Base-by-base conservation (phyloP, 2,329 filamentous ascomycete genomes). In the Trichoderma atroviride region DNA sequence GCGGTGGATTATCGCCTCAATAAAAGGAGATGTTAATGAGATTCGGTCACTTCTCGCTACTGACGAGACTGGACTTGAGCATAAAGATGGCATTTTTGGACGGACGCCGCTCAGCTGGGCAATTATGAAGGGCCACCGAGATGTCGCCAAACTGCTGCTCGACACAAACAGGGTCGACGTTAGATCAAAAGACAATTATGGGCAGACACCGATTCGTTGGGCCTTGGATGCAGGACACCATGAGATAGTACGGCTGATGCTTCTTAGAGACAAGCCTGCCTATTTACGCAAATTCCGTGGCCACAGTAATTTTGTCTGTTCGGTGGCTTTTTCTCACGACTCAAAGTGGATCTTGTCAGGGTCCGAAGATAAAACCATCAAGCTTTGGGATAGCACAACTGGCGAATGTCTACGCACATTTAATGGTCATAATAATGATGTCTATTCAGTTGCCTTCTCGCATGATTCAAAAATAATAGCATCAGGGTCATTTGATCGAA, bases 291-390 rank as follows among this genome's bases (percentile, higher is more conserved):
- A 43, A 43, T 1, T 64, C 4, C 3, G 35, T 16, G 43, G 29
- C 22, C 47, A 55, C 19, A 9, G 2, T 1, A 4, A 13, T 2
- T 0, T 4, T 19, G 11, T 55, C 19, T 22, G 1, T 10, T 40
- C 16, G 16, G 33, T 64, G 3, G 33, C 50, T 7, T 64, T 64
- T 4, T 55, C 61, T 2, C 33, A 37, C 14, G 61, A 64, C 16
- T 64, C 50, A 7, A 29, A 29, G 2, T 5, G 31, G 2, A 6
- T 64, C 5, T 16, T 4, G 13, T 29, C 47, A 2, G 61, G 10
- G 5, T 55, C 24, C 1, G 0, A 0, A 0, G 22, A 40, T 3
- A 5, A 4, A 0, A 64, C 16, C 5, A n/a, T 31, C 1, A 64
- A 4, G 3, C 9, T 64, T 4, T 64, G 61, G 60, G 10, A 53